Conservation (phyloP, 371 early-diverging fungal species). For the Mortierella sp. region DNA sequence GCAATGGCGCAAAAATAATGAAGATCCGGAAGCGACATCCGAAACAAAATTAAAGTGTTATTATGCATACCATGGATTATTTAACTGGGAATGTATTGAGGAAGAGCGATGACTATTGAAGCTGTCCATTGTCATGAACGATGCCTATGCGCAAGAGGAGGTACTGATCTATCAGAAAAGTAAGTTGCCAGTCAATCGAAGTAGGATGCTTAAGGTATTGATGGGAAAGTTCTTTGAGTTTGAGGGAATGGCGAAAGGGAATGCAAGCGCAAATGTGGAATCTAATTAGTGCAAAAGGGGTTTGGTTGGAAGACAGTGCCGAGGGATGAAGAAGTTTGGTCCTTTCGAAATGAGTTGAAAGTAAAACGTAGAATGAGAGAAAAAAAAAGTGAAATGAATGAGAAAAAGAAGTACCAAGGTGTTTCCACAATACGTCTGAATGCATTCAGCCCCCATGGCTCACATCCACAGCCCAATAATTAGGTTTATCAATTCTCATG, state of each 20-base stretch:
- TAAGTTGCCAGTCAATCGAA: neutral
- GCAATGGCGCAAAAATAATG: neutral
- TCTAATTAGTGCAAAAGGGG: neutral
- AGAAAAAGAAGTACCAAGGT: no score
- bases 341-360: no score
- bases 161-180: neutral
- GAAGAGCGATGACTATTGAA: neutral
- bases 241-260: neutral
- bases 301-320: conserved; percentile 6
- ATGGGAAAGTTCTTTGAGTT: neutral
- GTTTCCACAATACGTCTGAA: no score
- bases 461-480: no score
- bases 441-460: no score
- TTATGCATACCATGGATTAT: conserved; percentile 3
- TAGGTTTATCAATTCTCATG: no score
- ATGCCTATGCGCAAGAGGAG: neutral
- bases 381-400: neutral
- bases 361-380: neutral
- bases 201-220: neutral
- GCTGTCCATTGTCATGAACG: neutral
- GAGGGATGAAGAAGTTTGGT: no score
- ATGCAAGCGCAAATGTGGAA: neutral
- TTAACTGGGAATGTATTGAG: neutral
- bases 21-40: conserved; percentile 28
- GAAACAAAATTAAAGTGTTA: conserved; percentile 2